Evolutionary conservation across 306 rosid species (phyloP).

Genomic region (Cucumis cinereus): DNA sequence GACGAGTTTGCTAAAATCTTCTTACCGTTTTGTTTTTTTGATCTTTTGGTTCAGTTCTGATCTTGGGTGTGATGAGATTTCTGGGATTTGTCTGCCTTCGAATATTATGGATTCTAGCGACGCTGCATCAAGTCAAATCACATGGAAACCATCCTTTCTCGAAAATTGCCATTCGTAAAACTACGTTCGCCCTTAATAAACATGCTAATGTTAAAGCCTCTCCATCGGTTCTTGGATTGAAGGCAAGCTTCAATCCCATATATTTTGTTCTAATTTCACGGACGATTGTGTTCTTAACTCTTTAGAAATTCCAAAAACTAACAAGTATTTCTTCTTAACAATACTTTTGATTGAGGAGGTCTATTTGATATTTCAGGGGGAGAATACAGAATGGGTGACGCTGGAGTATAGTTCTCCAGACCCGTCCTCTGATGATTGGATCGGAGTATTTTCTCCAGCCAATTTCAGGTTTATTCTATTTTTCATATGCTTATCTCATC

Average conservation of each 20-base stretch:
- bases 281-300: neutral
- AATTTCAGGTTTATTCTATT: slow-evolving; percentile 44
- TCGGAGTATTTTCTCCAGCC: slow-evolving; percentile 90
- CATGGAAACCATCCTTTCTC: slow-evolving; percentile 67
- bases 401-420: slow-evolving; percentile 45
- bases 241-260: slow-evolving; percentile 26
- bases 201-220: slow-evolving; percentile 46
- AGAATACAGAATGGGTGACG: slow-evolving; percentile 53
- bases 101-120: slow-evolving; percentile 24
- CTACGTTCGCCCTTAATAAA: slow-evolving; percentile 36
- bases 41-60: slow-evolving; percentile 9
- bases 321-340: neutral
- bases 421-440: slow-evolving; percentile 65
- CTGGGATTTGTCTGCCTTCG: slow-evolving; percentile 23
- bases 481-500: neutral
- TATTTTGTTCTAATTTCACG: neutral
- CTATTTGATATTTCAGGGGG: slow-evolving; percentile 37
- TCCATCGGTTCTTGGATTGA: slow-evolving; percentile 43
- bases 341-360: neutral
- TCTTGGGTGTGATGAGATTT: slow-evolving; percentile 27
- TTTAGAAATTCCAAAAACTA: neutral
- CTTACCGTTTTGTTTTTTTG: neutral
- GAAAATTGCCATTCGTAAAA: slow-evolving; percentile 38
- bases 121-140: slow-evolving; percentile 26
- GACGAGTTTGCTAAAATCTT: neutral